Evolutionary conservation across 768 basidiomycete species (phyloP).

Genomic region (Termitomyces sp.): DNA sequence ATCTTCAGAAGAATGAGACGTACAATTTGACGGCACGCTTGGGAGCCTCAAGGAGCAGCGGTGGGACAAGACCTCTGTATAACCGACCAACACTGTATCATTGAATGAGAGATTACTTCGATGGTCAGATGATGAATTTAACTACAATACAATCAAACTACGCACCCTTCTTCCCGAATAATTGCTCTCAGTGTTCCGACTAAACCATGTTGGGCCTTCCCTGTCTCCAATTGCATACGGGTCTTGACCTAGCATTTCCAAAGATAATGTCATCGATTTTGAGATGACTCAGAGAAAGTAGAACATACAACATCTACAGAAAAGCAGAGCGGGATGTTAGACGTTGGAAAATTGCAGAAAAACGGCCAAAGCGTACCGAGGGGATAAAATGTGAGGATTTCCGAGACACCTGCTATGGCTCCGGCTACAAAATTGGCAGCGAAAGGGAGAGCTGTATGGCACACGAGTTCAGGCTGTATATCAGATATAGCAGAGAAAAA

Average conservation of each 20-base stretch:
- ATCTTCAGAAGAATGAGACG: constrained; percentile 18
- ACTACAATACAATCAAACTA: constrained; percentile 5
- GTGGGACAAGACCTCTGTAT: constrained; percentile 96
- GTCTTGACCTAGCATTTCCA: constrained; percentile 76
- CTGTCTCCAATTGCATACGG: constrained; percentile 94
- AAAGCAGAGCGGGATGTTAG: constrained; percentile 7
- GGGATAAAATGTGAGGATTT: constrained; percentile 83
- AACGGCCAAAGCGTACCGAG: constrained; percentile 54
- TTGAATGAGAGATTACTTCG: not conserved
- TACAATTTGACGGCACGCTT: constrained; percentile 97
- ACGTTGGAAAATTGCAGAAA: not conserved
- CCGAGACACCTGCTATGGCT: constrained; percentile 90
- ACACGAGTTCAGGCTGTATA: constrained; percentile 4
- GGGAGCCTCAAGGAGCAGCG: constrained; percentile 91
- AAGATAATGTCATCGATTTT: constrained; percentile 1
- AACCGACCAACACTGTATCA: constrained; percentile 63
- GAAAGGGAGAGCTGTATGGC: constrained; percentile 68
- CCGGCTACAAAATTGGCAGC: constrained; percentile 90
- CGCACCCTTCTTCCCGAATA: constrained; percentile 86
- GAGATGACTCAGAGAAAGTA: constrained; percentile 6
- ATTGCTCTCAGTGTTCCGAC: constrained; percentile 82
- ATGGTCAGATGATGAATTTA: constrained; percentile 13
- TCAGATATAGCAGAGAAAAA: not conserved
- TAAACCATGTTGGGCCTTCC: constrained; percentile 70
- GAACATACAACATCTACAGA: constrained; percentile 75